A percentile compares a stretch with the other conserved stretches of the same genome.
phyloP scores from a whole-genome alignment of 1,139 yeast genomes.

The Candida glucosophila region DNA sequence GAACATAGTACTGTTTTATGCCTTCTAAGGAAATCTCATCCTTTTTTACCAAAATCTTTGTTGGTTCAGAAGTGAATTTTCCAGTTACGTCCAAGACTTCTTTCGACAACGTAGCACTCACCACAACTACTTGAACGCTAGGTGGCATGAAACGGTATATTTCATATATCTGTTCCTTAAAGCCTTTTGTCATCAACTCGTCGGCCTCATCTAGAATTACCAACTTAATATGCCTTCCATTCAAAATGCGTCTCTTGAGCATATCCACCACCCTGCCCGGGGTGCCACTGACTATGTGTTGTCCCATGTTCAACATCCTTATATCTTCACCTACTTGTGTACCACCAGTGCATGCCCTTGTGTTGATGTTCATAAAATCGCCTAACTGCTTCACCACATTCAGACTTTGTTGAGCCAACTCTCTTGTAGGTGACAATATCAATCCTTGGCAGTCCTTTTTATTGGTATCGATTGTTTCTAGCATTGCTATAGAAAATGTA shows the following conservation, averaged over 20 bases:
- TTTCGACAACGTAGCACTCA: slow-evolving; percentile 82
- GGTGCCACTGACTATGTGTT: slow-evolving; percentile 92
- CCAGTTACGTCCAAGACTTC: slow-evolving; percentile 82
- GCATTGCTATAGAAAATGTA: slow-evolving; percentile 86
- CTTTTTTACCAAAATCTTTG: slow-evolving; percentile 80
- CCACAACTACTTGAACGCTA: slow-evolving; percentile 83
- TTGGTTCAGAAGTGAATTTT: slow-evolving; percentile 86
- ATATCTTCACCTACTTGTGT: slow-evolving; percentile 76
- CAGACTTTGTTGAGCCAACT: slow-evolving; percentile 83
- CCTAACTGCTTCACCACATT: slow-evolving; percentile 80
- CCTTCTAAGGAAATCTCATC: slow-evolving; percentile 88
- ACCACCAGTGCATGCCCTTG: slow-evolving; percentile 94
- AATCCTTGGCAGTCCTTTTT: slow-evolving; percentile 71
- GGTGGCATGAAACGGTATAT: slow-evolving; percentile 75
- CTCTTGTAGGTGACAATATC: slow-evolving; percentile 92
- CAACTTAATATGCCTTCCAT: slow-evolving; percentile 69
- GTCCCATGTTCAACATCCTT: slow-evolving; percentile 64
- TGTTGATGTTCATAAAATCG: slow-evolving; percentile 72
- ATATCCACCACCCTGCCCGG: slow-evolving; percentile 92
- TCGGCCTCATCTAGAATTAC: slow-evolving; percentile 91
- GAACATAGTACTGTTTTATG: slow-evolving; percentile 77
- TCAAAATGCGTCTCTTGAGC: slow-evolving; percentile 66
- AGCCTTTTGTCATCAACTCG: slow-evolving; percentile 82
- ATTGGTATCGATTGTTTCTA: slow-evolving; percentile 67
- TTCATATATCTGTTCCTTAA: slow-evolving; percentile 87